A percentile compares a stretch with the other conserved stretches of the same genome.
Evolutionary conservation across 2,329 filamentous ascomycete genomes (phyloP).

Genomic region (Arthrinium phaeospermum): DNA sequence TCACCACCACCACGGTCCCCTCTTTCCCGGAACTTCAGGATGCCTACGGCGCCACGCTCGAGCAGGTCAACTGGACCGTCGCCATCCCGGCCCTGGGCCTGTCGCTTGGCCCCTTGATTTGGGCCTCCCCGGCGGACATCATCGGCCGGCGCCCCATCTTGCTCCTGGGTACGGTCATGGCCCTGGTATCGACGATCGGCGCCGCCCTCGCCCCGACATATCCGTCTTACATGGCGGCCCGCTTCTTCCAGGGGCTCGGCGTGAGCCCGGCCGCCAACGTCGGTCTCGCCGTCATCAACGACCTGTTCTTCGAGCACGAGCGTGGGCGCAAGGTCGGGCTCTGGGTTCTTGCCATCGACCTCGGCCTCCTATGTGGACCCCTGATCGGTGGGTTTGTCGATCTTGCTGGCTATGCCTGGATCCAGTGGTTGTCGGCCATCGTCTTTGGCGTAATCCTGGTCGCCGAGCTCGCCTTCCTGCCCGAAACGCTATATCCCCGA

Average conservation of each 20-base stretch:
- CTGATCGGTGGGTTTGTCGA: conserved; percentile 57
- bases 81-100: conserved; percentile 57
- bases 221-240: conserved; percentile 59
- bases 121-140: conserved; percentile 54
- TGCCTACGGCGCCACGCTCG: conserved; percentile 50
- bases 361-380: conserved; percentile 53
- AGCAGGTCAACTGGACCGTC: conserved; percentile 60
- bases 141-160: conserved; percentile 58
- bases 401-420: conserved; percentile 54
- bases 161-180: conserved; percentile 45
- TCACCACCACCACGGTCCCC: conserved; percentile 61
- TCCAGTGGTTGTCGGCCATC: conserved; percentile 61
- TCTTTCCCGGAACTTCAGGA: conserved; percentile 56
- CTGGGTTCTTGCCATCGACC: conserved; percentile 62
- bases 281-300: conserved; percentile 59
- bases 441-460: conserved; percentile 54
- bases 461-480: conserved; percentile 55
- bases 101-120: conserved; percentile 55
- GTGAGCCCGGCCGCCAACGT: conserved; percentile 60
- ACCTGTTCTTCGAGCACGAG: conserved; percentile 63
- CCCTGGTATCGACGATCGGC: conserved; percentile 41
- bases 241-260: conserved; percentile 64
- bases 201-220: conserved; percentile 45
- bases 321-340: conserved; percentile 60
- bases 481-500: conserved; percentile 63